Conservation (phyloP, 2,329 filamentous ascomycete species). For the Neurospora sp. region DNA sequence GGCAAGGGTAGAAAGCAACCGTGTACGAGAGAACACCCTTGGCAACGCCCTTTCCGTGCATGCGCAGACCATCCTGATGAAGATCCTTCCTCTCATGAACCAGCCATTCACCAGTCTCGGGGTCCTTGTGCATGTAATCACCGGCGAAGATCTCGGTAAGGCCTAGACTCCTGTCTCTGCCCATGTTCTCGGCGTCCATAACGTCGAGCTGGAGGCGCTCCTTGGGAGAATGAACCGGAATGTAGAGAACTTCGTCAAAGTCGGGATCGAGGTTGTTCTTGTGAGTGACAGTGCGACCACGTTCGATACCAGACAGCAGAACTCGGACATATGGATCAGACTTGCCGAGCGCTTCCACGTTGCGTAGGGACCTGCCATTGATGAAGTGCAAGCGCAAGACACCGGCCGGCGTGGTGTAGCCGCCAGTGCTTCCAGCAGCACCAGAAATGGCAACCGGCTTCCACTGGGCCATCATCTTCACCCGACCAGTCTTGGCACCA, state of each 20-base stretch:
- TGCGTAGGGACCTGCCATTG: slow-evolving; percentile 72
- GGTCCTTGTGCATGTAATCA: slow-evolving; percentile 67
- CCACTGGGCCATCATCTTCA: slow-evolving; percentile 89
- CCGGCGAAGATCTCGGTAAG: slow-evolving; percentile 65
- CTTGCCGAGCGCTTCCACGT: slow-evolving; percentile 91
- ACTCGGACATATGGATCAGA: slow-evolving; percentile 92
- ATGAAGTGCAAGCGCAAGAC: slow-evolving; percentile 92
- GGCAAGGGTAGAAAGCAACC: slow-evolving; percentile 78
- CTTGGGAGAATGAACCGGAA: slow-evolving; percentile 75
- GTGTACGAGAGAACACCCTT: slow-evolving; percentile 81
- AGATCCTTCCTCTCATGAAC: slow-evolving; percentile 66
- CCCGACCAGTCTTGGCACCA: slow-evolving; percentile 71
- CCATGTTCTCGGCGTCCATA: slow-evolving; percentile 91
- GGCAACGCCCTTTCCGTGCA: slow-evolving; percentile 60
- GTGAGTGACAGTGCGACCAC: slow-evolving; percentile 87
- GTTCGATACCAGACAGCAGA: slow-evolving; percentile 80
- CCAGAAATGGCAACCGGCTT: slow-evolving; percentile 86
- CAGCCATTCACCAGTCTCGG: slow-evolving; percentile 68
- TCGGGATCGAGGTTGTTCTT: slow-evolving; percentile 91
- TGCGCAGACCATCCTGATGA: slow-evolving; percentile 57
- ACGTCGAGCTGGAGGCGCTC: slow-evolving; percentile 86
- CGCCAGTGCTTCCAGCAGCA: slow-evolving; percentile 64
- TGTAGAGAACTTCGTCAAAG: slow-evolving; percentile 91
- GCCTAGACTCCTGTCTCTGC: slow-evolving; percentile 82
- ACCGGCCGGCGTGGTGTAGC: slow-evolving; percentile 88